Conservation (phyloP, 352 stramenopile species). For the Phytophthora nicotianae region DNA sequence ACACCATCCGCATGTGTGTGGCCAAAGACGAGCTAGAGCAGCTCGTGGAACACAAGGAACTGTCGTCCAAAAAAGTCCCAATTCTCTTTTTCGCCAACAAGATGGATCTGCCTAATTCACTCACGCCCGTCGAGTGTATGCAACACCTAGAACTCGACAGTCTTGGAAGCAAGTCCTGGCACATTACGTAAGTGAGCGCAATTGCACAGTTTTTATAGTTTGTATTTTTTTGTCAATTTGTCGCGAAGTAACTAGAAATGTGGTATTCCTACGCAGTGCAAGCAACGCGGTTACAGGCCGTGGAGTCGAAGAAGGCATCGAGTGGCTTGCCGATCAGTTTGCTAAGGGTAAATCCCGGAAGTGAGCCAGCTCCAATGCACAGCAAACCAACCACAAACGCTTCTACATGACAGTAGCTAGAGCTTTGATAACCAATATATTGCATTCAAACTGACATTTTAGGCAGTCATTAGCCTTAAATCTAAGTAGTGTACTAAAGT, state of each 20-base stretch:
- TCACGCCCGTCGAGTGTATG: constrained; percentile 85
- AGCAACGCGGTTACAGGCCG: constrained; percentile 84
- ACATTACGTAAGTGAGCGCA: constrained; percentile 69
- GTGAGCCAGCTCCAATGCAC: constrained; percentile 19
- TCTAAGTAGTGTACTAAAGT: no score
- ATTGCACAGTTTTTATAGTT: no score
- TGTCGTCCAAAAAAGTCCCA: constrained; percentile 70
- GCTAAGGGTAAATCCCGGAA: constrained; percentile 66
- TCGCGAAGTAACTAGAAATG: background rate
- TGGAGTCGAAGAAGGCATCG: constrained; percentile 81
- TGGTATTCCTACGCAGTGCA: constrained; percentile 40
- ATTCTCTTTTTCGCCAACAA: constrained; percentile 91
- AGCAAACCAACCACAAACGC: constrained; percentile 7
- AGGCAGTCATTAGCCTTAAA: background rate
- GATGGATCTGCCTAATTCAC: constrained; percentile 75
- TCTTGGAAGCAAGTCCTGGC: constrained; percentile 80
- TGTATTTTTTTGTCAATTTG: no score
- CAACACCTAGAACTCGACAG: constrained; percentile 80
- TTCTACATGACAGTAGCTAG: constrained; percentile 13
- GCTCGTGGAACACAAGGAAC: constrained; percentile 81
- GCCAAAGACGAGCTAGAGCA: constrained; percentile 89
- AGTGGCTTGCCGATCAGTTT: constrained; percentile 84
- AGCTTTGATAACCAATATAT: constrained; percentile 20
- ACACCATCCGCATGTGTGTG: constrained; percentile 86
- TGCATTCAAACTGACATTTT: constrained; percentile 11